phyloP scores from a whole-genome alignment of 2,329 filamentous ascomycete species.

The Fusarium concolor region DNA sequence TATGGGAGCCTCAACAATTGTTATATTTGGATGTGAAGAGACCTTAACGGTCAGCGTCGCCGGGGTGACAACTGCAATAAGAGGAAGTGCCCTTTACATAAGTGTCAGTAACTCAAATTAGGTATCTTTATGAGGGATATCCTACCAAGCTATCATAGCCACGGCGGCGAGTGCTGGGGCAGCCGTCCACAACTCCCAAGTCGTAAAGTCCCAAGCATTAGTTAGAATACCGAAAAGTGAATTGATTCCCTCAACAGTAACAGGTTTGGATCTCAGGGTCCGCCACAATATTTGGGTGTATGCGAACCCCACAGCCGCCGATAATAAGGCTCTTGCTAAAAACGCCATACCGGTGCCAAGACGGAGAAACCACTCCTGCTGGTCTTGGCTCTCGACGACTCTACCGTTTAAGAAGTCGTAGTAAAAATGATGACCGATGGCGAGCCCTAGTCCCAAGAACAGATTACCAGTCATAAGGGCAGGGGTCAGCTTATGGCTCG shows the following conservation, averaged over 20 bases:
- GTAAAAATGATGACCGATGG: slow-evolving; percentile 17
- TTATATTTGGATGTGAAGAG: background rate
- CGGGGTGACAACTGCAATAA: slow-evolving; percentile 9
- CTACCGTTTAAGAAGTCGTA: background rate
- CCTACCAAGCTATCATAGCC: slow-evolving; percentile 11
- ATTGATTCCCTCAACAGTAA: slow-evolving; percentile 9
- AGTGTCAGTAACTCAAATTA: background rate
- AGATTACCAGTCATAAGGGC: slow-evolving; percentile 8
- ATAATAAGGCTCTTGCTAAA: background rate
- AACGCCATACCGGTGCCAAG: slow-evolving; percentile 21
- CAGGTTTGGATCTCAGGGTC: background rate
- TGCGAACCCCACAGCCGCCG: slow-evolving; percentile 10
- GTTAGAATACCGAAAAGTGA: slow-evolving; percentile 1
- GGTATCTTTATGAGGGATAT: too few species aligned
- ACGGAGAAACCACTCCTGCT: slow-evolving; percentile 30
- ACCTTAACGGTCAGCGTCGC: background rate
- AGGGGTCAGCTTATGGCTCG: slow-evolving; percentile 4
- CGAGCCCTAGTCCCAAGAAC: background rate
- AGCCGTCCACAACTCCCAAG: slow-evolving; percentile 5
- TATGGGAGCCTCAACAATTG: background rate
- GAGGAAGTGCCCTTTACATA: background rate
- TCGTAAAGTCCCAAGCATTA: background rate
- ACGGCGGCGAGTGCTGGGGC: background rate
- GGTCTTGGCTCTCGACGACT: background rate
- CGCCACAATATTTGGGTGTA: slow-evolving; percentile 23